A percentile compares a stretch with the other conserved stretches of the same genome.
phyloP scores from a whole-genome alignment of 331 rosid species.

The Phaseolus coccineus region DNA sequence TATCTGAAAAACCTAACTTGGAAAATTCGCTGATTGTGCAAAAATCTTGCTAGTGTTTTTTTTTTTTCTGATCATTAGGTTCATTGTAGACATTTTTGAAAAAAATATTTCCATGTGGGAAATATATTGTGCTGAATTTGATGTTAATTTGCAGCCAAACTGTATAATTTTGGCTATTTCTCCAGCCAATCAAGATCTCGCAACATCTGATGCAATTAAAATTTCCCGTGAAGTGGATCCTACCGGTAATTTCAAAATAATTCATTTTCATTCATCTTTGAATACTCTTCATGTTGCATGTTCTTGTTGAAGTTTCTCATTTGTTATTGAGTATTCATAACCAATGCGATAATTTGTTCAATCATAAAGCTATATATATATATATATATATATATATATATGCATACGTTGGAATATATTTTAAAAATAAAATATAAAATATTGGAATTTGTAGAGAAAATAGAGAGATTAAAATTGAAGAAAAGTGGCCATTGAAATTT shows the following conservation, averaged over 20 bases:
- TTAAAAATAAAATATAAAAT: no score
- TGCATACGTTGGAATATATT: no score
- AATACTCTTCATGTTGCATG: slow-evolving; percentile 14
- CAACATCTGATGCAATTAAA: slow-evolving; percentile 94
- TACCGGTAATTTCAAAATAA: slow-evolving; percentile 60
- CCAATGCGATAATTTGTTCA: background rate
- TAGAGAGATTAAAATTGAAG: background rate
- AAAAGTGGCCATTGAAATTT: no score
- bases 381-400: no score
- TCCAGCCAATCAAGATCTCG: slow-evolving; percentile 99
- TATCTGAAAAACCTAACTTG: background rate
- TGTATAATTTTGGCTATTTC: slow-evolving; percentile 93
- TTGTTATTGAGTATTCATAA: background rate
- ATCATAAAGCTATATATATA: background rate
- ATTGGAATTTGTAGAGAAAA: background rate
- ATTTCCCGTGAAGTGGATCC: slow-evolving; percentile 98
- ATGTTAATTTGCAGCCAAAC: slow-evolving; percentile 76
- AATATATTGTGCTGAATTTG: slow-evolving; percentile 34
- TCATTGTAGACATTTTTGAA: background rate
- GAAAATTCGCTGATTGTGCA: background rate
- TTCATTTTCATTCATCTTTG: slow-evolving; percentile 10
- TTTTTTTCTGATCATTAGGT: slow-evolving; percentile 10
- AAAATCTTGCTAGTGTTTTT: background rate
- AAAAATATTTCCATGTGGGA: background rate
- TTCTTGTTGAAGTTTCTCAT: slow-evolving; percentile 28